Evolutionary conservation across 208 protist genomes (phyloP).

Genomic region (Acanthamoeba royreba): DNA sequence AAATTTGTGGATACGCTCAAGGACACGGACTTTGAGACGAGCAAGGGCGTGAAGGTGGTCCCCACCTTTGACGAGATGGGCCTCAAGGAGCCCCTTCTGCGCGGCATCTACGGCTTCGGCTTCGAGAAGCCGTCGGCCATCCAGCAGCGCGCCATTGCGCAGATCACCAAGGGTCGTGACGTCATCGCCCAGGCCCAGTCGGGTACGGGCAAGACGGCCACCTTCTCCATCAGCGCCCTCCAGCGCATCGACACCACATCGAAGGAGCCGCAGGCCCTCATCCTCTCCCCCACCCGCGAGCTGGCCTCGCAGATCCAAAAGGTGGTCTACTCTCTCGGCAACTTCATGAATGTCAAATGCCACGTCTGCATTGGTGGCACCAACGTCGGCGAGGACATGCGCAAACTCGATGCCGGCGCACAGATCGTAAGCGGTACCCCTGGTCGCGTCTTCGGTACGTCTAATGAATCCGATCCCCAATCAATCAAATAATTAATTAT

Average conservation of each 20-base stretch:
- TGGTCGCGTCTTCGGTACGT: too few species aligned
- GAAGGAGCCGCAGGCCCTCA: constrained; percentile 89
- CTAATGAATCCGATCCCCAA: too few species aligned
- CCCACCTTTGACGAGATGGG: constrained; percentile 78
- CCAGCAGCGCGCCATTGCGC: constrained; percentile 95
- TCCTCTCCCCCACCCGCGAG: constrained; percentile 95
- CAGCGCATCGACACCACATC: constrained; percentile 88
- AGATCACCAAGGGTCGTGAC: constrained; percentile 88
- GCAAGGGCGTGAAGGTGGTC: constrained; percentile 33
- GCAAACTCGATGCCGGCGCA: too few species aligned
- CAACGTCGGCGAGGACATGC: too few species aligned
- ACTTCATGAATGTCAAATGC: constrained; percentile 89
- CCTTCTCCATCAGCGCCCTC: constrained; percentile 90
- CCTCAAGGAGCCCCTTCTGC: constrained; percentile 56
- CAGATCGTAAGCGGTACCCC: too few species aligned
- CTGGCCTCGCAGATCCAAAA: constrained; percentile 93
- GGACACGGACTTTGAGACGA: background rate
- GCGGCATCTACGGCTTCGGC: constrained; percentile 71
- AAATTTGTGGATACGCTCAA: background rate
- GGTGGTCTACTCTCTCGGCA: constrained; percentile 88
- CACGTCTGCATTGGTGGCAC: constrained; percentile 87
- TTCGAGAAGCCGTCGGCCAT: constrained; percentile 97
- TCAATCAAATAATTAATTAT: too few species aligned
- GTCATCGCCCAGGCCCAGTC: constrained; percentile 98
- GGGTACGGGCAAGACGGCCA: constrained; percentile 98